Conservation (phyloP, 345 rosid species). For the Gossypium ekmanianum region DNA sequence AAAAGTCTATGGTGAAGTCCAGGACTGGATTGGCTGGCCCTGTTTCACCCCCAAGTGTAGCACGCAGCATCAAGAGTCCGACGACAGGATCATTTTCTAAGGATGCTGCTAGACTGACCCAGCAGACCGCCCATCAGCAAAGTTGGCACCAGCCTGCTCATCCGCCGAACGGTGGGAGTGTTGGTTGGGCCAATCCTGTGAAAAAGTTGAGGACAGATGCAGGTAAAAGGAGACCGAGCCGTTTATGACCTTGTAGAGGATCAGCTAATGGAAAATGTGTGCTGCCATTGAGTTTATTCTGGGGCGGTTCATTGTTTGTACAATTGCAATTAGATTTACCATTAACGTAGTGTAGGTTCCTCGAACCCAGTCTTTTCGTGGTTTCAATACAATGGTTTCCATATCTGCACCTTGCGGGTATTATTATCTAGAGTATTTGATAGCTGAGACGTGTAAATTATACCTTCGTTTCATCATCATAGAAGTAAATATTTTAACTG, state of each 20-base stretch:
- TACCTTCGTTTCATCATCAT: too few relatives aligned
- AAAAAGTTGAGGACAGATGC: slow-evolving; percentile 93
- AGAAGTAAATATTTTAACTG: too few relatives aligned
- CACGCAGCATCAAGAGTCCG: slow-evolving; percentile 62
- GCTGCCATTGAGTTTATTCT: slow-evolving; percentile 20
- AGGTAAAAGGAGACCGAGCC: slow-evolving; percentile 89
- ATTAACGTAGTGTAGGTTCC: slow-evolving; percentile 36
- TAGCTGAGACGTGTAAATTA: background rate
- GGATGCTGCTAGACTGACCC: slow-evolving; percentile 44
- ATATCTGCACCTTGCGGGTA: slow-evolving; percentile 26
- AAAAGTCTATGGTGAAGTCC: slow-evolving; percentile 57
- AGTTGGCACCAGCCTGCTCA: slow-evolving; percentile 67
- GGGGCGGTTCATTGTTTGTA: slow-evolving; percentile 21
- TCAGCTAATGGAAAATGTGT: slow-evolving; percentile 13
- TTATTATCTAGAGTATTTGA: background rate
- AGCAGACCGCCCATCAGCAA: slow-evolving; percentile 52
- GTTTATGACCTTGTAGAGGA: slow-evolving; percentile 41
- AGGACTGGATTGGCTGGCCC: slow-evolving; percentile 69
- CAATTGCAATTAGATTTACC: slow-evolving; percentile 26
- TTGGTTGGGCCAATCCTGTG: slow-evolving; percentile 99
- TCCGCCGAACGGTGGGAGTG: slow-evolving; percentile 50
- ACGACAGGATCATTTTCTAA: slow-evolving; percentile 44
- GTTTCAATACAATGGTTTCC: slow-evolving; percentile 26
- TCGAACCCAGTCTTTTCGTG: slow-evolving; percentile 14
- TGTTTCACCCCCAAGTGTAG: slow-evolving; percentile 67